Base-by-base conservation (phyloP, 83 land plant species). In the Thuja plicata region DNA sequence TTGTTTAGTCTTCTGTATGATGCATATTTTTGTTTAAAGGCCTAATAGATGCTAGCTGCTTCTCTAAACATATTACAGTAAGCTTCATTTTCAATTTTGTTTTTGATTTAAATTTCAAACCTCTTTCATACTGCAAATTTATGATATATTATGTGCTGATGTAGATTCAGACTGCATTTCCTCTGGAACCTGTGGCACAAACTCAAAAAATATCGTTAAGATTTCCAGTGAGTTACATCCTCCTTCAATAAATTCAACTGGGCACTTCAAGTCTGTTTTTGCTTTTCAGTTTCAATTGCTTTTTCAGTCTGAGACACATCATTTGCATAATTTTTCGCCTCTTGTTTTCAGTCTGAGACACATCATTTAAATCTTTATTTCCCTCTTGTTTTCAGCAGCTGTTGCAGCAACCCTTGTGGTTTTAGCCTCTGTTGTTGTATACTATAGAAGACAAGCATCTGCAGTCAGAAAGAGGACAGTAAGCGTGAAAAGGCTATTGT, bases 101-200 rank as follows among this genome's bases (percentile, higher is more conserved):
- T 54, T 54, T 54, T 54, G 15, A 54, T 54, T 15, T 4, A 15
- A 54, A 15, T 15, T 3, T 54, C 55, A 46, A 8, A 46, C 10
- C 50, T 46, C 57, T 54, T 17, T 38, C 43, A 38, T 5, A 15
- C 45, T 78, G 37, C 37, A 15, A 76, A 32, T 1, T 45, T 17
- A 80, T 41, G 24, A 80, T 41, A 6, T 48, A 80, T 15, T 80
- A 1, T 41, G 16, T 77, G 40, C 35, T 35, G 84, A 85, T 87
- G 88, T 86, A 38, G 46, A 85, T 41, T 34, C 87, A 21, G 21
- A 40, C 17, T 92, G 94, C 94, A 87, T 60, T 86, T 86, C 92
- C 35, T 84, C 90, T 81, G 92, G 94, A 43, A 40, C 48, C 54
- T 91, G 93, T 66, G 92, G 92, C 17, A 88, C 89, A 70, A 78